Evolutionary conservation across 2,329 filamentous ascomycete species (phyloP).

Genomic region (Sclerotinia borealis): DNA sequence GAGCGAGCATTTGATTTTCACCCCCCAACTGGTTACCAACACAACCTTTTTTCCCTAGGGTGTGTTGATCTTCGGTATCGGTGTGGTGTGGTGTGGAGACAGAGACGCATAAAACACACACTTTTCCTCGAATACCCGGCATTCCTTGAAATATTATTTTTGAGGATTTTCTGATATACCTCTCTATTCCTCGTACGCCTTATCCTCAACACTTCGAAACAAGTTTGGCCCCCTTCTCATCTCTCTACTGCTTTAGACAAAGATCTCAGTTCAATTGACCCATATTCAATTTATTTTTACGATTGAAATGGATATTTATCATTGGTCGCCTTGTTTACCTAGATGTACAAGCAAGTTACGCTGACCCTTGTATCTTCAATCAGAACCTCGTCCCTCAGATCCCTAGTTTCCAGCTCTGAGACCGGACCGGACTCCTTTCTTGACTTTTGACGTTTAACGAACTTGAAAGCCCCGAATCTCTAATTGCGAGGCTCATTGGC

Average conservation of each 20-base stretch:
- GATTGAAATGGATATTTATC: not conserved
- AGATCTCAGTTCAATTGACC: slow-evolving; percentile 3
- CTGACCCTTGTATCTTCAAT: slow-evolving; percentile 6
- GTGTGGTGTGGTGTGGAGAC: not conserved
- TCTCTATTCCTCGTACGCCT: not conserved
- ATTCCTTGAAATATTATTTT: not conserved
- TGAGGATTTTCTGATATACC: not conserved
- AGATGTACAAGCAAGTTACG: slow-evolving; percentile 5
- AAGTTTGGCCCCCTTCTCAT: slow-evolving; percentile 2
- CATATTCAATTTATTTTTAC: slow-evolving; percentile 5
- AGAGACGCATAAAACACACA: slow-evolving; percentile 1
- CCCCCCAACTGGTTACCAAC: slow-evolving; percentile 5
- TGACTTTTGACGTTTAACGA: slow-evolving; percentile 13
- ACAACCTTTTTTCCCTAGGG: not conserved
- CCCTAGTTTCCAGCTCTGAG: slow-evolving; percentile 6
- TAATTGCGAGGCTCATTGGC: slow-evolving; percentile 24
- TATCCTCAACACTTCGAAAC: slow-evolving; percentile 1
- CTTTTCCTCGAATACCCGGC: not conserved
- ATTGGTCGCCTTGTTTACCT: slow-evolving; percentile 21
- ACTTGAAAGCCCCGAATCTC: slow-evolving; percentile 15
- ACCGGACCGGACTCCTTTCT: slow-evolving; percentile 5
- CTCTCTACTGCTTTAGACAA: not conserved
- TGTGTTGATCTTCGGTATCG: not conserved
- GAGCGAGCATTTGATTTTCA: not conserved
- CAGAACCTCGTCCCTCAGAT: slow-evolving; percentile 1